Percentiles rank a stretch among this genome's conserved stretches.
Conservation (phyloP, 2,329 filamentous ascomycete genomes). For the Ilyonectria destructans region DNA sequence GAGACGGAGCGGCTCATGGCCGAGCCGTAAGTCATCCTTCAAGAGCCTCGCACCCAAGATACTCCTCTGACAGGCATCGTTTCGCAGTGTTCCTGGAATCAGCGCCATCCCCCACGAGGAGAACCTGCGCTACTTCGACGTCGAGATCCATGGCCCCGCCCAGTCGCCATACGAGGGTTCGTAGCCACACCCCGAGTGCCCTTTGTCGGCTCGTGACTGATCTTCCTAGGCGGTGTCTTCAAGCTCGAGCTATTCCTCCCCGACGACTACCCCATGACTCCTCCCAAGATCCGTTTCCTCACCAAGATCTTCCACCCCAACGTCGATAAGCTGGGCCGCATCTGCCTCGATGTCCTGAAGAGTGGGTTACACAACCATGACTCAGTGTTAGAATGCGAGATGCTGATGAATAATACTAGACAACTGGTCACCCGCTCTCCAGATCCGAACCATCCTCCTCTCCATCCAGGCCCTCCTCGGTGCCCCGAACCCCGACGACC, state of each 20-base stretch:
- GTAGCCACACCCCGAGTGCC: conserved; percentile 40
- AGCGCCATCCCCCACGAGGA: conserved; percentile 96
- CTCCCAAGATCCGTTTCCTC: conserved; percentile 97
- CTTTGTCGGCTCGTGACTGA: conserved; percentile 24
- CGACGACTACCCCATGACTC: conserved; percentile 99
- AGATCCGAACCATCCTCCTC: conserved; percentile 98
- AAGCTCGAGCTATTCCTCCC: conserved; percentile 98
- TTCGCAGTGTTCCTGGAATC: conserved; percentile 89
- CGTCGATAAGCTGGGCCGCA: conserved; percentile 96
- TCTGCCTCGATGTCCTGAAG: conserved; percentile 97
- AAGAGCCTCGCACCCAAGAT: conserved; percentile 25
- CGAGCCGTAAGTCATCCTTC: conserved; percentile 81
- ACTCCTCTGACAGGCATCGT: conserved; percentile 41
- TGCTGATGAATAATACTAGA: conserved; percentile 67
- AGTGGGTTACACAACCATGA: conserved; percentile 70
- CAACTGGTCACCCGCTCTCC: conserved; percentile 98
- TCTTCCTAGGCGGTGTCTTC: conserved; percentile 81
- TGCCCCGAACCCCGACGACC: conserved; percentile 97
- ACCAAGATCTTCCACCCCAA: conserved; percentile 99
- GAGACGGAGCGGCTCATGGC: conserved; percentile 98
- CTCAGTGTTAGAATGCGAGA: background rate
- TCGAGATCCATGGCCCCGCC: conserved; percentile 92
- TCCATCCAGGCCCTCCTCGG: conserved; percentile 98
- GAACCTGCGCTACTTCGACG: conserved; percentile 98
- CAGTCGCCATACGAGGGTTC: conserved; percentile 96